Conservation (phyloP, 2,329 filamentous ascomycete species). For the Orbilia ellipsospora region DNA sequence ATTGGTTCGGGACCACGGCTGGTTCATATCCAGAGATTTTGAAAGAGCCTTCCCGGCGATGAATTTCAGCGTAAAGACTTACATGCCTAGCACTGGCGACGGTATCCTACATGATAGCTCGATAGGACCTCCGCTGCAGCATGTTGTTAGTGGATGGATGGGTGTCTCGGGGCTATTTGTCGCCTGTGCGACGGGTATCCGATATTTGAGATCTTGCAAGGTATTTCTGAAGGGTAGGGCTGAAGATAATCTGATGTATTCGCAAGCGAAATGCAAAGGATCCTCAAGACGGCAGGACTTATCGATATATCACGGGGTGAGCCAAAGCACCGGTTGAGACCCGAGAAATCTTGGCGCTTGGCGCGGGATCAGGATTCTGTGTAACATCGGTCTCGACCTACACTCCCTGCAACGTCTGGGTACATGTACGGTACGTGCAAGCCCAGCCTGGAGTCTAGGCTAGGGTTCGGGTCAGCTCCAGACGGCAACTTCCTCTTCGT, state of each 20-base stretch:
- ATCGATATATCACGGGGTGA: constrained; percentile 5
- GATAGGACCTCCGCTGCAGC: not conserved
- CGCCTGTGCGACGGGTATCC: not conserved
- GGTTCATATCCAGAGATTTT: not conserved
- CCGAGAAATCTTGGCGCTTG: not conserved
- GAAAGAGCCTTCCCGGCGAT: not conserved
- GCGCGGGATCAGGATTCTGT: not conserved
- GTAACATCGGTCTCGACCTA: not conserved
- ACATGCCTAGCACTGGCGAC: not conserved
- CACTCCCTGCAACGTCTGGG: not conserved
- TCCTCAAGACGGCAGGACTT: not conserved
- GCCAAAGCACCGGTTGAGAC: not conserved
- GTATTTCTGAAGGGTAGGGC: constrained; percentile 8
- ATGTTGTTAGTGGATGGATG: too few species aligned
- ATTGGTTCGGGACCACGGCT: not conserved
- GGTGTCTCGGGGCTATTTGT: constrained; percentile 3
- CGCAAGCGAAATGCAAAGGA: constrained; percentile 9
- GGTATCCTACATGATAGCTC: not conserved
- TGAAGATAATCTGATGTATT: not conserved
- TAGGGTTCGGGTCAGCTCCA: not conserved
- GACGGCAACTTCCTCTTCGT: constrained; percentile 1
- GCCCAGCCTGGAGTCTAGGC: too few species aligned
- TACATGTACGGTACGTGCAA: not conserved
- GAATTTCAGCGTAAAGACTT: not conserved
- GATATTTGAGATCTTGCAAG: not conserved